Conservation (phyloP, 2,329 filamentous ascomycete species). For the Diplodia sapinea region DNA sequence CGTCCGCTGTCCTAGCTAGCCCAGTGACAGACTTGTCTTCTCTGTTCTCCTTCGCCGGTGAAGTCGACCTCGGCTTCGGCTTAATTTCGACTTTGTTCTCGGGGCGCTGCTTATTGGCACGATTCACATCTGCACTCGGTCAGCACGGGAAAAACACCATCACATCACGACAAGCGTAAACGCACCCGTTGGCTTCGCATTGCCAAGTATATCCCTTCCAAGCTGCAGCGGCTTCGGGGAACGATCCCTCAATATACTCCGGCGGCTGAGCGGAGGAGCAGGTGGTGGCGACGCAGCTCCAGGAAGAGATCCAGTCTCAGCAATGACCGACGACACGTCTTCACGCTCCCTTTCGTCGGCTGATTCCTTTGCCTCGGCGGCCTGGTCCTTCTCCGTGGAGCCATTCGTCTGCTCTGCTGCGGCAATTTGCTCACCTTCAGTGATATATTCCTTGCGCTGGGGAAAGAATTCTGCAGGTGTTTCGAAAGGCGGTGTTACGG, state of each 20-base stretch:
- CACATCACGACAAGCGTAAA: neutral
- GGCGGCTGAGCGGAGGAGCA: neutral
- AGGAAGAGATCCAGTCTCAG: conserved; percentile 10
- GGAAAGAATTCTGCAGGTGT: neutral
- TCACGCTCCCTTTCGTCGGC: conserved; percentile 11
- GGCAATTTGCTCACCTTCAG: conserved; percentile 23
- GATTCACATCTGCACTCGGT: neutral
- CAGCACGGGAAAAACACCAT: neutral
- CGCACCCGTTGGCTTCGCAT: conserved; percentile 4
- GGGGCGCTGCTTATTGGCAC: neutral
- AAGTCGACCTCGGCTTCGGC: neutral
- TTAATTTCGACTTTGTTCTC: conserved; percentile 11
- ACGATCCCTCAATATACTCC: conserved; percentile 4
- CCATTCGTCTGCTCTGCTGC: conserved; percentile 21
- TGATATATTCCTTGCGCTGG: conserved; percentile 27
- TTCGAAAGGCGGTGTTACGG: conserved; percentile 1
- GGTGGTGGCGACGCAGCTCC: conserved; percentile 15
- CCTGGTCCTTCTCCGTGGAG: neutral
- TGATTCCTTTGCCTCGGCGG: neutral
- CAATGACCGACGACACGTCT: conserved; percentile 16
- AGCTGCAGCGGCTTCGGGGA: conserved; percentile 18
- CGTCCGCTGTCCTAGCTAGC: conserved; percentile 22
- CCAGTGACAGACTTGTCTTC: neutral
- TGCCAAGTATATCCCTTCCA: conserved; percentile 14
- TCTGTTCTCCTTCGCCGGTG: neutral